Base-by-base conservation (phyloP, 140 eudicot species). In the Stevia rebaudiana region DNA sequence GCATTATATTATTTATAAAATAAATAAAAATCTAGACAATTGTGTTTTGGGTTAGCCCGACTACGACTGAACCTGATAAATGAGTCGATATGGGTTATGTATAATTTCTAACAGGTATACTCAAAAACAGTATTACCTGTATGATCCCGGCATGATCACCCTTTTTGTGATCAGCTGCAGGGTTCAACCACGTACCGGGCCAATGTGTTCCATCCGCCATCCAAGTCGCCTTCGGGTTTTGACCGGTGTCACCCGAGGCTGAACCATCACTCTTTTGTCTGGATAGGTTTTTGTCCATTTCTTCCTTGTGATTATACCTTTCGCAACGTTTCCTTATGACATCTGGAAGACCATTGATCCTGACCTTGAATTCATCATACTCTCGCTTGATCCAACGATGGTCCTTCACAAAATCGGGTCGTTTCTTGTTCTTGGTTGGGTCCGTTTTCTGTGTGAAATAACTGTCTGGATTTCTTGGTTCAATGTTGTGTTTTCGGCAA, bases 121-220 rank as follows among this genome's bases (percentile, higher is more conserved):
- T 40, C 35, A 4, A 52, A 40, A 36, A 18, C 11, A 39, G 36
- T 40, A 1, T 44, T 16, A 85, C 97, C 92, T 89, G 97, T 60
- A 89, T 58, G 57, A 89, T 89, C 51, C 97, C 95, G 12, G 95
- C 92, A 73, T 91, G 98, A 76, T 91, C 96, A 11, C 98, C 89
- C 76, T 91, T 91, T 21, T 52, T 64, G 69, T 91, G 98, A 70
- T 88, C 98, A 22, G 85, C 82, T 6, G 28, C 44, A 13, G 86
- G 77, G 25, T 59, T 39, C 71, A 44, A 81, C 98, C 98, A 91
- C 25, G 96, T 85, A 36, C 98, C 98, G 0, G 98, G 98, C 96
- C 98, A 91, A 66, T 91, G 96, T 5, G 98, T 91, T 5, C 98
- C 98, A 51, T 91, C 98, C 1, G 98, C 98, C 96, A 91, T 87